Base-by-base conservation (phyloP, 192 early-diverging fungal genomes). In the Spinellus fusiger region DNA sequence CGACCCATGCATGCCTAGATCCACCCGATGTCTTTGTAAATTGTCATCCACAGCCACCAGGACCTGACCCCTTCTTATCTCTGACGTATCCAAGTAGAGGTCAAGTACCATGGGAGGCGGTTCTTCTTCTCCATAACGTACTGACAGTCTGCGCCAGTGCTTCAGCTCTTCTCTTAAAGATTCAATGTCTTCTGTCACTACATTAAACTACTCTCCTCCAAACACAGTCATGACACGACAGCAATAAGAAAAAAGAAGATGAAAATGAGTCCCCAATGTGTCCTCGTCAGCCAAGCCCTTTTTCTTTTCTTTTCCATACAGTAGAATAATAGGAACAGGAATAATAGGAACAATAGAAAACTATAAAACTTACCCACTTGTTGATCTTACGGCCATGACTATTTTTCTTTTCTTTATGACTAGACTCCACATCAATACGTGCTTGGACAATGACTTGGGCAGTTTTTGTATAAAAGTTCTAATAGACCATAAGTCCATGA, bases 71-170 rank as follows among this genome's bases (percentile, higher is more conserved):
- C 68, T 69, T 8, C 70, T 60, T 4, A 89, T 52, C 10, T 78
- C 68, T 0, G 89, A 84, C 0, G 89, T 75, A 60, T 96, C 93
- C 54, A 96, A 71, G 64, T 81, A 86, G 51, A 94, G 73, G 49
- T 93, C 89, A 51, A 93, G 84, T 26, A 86, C 71, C 79, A 94
- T 82, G 20, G 89, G 83, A 6, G 87, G 86, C 33, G 82, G 81
- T 22, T 61, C 58, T 16, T 70, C 49, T 49, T 64, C 61, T 12
- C 70, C 51, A 8, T 66, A 66, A 4, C 59, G 73, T 31, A 74
- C 71, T 20, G 80, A 81, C 15, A 80, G 69, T 15, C 79, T 72
- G 26, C 86, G 83, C 93, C 93, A 95, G 62, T 78, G 84, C 67
- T 84, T 87, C 18, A 87, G 68, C 61, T 92, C 86, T n/a, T 90